Evolutionary conservation across 225 moss, liverwort and hornwort genomes (phyloP).

Genomic region (Pleurozium schreberi): DNA sequence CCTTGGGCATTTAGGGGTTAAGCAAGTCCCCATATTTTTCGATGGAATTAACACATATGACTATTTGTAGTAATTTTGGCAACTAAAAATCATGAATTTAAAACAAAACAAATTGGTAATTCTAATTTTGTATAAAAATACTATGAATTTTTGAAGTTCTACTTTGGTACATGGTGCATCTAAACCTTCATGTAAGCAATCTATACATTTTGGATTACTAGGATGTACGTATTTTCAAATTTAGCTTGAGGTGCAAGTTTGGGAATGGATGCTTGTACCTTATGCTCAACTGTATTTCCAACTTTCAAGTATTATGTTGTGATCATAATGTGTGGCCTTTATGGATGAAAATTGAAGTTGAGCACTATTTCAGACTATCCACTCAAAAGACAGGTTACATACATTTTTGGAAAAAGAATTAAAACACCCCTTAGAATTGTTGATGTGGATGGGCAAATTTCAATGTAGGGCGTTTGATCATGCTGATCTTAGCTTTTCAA

Average conservation of each 20-base stretch:
- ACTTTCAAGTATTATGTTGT: not conserved
- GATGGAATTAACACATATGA: not conserved
- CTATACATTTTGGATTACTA: not conserved
- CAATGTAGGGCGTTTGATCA: no score
- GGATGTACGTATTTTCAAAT: not conserved
- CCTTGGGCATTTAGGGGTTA: no score
- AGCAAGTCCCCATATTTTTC: not conserved
- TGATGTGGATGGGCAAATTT: no score
- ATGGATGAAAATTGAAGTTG: not conserved
- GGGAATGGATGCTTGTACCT: not conserved
- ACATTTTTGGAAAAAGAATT: no score
- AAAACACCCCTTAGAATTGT: no score
- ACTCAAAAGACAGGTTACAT: no score
- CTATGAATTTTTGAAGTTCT: not conserved
- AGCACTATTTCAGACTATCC: no score
- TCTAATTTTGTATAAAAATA: not conserved
- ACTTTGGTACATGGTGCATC: not conserved
- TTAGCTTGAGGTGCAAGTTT: not conserved
- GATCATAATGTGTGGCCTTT: accelerated
- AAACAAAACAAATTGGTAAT: not conserved
- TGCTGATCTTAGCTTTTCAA: no score
- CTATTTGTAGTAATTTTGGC: no score
- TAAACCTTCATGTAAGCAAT: not conserved
- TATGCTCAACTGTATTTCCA: accelerated
- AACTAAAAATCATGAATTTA: not conserved